Conservation (phyloP, 768 basidiomycete species). For the Lepiota subincarnata region DNA sequence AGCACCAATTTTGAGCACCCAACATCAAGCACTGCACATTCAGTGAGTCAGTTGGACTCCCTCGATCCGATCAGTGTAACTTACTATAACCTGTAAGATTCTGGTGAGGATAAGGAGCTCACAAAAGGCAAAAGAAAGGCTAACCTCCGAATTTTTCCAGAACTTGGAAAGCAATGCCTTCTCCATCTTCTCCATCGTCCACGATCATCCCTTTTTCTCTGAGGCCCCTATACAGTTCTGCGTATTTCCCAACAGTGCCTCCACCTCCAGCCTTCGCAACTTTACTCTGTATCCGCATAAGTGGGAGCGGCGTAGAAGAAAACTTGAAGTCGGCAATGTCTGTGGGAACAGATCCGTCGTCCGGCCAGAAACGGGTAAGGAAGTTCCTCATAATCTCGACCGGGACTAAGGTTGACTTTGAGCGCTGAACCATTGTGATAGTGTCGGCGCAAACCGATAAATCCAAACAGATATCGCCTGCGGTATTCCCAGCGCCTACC, state of each 20-base stretch:
- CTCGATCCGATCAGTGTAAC: neutral
- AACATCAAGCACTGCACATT: conserved; percentile 32
- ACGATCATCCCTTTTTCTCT: conserved; percentile 10
- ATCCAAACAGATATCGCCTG: conserved; percentile 6
- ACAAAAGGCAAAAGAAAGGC: neutral
- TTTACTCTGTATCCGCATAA: neutral
- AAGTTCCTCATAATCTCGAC: neutral
- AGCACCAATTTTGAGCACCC: conserved; percentile 50
- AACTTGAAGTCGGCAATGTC: conserved; percentile 1
- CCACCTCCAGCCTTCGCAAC: conserved; percentile 1
- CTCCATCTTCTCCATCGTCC: neutral
- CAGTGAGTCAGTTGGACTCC: neutral
- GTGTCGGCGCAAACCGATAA: neutral
- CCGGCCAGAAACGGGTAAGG: neutral
- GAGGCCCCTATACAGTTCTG: conserved; percentile 1
- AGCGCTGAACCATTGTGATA: conserved; percentile 8
- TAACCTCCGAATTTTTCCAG: conserved; percentile 4
- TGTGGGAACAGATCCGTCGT: conserved; percentile 5
- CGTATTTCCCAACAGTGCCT: conserved; percentile 1
- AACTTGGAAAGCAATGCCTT: conserved; percentile 1
- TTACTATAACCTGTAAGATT: neutral
- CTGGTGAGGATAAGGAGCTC: no score
- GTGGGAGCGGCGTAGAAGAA: neutral
- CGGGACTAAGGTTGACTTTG: neutral
- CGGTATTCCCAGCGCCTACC: conserved; percentile 6